phyloP scores from a whole-genome alignment of 2,329 filamentous ascomycete genomes.

The Nemania sp. region DNA sequence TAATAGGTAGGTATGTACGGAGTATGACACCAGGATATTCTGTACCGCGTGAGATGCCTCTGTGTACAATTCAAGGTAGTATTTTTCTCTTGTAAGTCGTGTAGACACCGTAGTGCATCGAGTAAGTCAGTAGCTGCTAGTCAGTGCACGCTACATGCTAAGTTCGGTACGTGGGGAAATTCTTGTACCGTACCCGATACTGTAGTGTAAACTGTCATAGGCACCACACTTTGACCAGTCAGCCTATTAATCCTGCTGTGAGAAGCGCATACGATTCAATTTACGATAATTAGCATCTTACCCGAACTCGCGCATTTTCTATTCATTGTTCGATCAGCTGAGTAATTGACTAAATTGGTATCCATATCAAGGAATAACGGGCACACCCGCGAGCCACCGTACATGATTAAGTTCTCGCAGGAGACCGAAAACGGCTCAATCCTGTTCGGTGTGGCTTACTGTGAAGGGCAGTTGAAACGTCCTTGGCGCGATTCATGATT shows the following conservation, averaged over 20 bases:
- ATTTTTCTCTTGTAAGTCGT: not conserved
- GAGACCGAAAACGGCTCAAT: constrained; percentile 8
- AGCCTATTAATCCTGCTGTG: constrained; percentile 1
- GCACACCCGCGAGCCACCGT: constrained; percentile 8
- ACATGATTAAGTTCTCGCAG: constrained; percentile 11
- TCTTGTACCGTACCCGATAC: constrained; percentile 5
- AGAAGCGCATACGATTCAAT: constrained; percentile 19
- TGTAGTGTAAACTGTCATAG: not conserved
- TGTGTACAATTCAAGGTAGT: not conserved
- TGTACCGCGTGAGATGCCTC: constrained; percentile 10
- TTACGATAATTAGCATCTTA: constrained; percentile 15
- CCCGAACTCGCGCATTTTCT: constrained; percentile 13
- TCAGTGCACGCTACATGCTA: too few relatives aligned
- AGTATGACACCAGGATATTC: constrained; percentile 13
- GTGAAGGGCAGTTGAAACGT: constrained; percentile 22
- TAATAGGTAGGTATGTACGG: too few relatives aligned
- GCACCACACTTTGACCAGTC: not conserved
- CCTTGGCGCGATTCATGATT: constrained; percentile 13
- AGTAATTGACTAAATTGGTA: not conserved
- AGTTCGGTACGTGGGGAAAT: not conserved
- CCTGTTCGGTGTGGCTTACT: constrained; percentile 17
- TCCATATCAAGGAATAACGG: constrained; percentile 4
- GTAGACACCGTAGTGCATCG: too few relatives aligned
- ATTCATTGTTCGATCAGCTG: not conserved
- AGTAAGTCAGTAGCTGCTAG: too few relatives aligned